Percentiles rank a stretch among this genome's conserved stretches.
Conservation (phyloP, 805 yeast genomes). For the Sugiyamaella chiloensis region DNA sequence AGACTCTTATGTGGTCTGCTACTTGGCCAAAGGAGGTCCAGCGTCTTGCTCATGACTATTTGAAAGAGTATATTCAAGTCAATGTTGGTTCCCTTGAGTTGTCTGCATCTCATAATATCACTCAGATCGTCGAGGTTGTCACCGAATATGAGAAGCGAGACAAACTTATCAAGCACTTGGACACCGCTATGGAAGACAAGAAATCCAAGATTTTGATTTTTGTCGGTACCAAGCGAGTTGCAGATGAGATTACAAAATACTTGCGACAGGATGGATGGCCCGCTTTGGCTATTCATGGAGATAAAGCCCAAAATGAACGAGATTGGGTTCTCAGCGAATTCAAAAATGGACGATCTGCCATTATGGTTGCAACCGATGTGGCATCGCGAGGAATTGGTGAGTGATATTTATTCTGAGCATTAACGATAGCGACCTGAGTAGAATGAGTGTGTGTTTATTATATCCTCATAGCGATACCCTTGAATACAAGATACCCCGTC, state of each 20-base stretch:
- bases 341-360: conserved; percentile 86
- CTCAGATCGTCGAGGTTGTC: conserved; percentile 87
- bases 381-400: conserved; percentile 99
- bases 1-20: conserved; percentile 99
- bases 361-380: conserved; percentile 99
- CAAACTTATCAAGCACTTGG: conserved; percentile 77
- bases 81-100: conserved; percentile 94
- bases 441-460: conserved; percentile 10
- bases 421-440: conserved; percentile 1
- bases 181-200: conserved; percentile 63
- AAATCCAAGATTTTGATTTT: conserved; percentile 81
- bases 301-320: conserved; percentile 95
- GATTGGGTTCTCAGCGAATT: conserved; percentile 97
- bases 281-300: conserved; percentile 98
- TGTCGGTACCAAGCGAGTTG: conserved; percentile 95
- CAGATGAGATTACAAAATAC: conserved; percentile 90
- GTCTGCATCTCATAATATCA: conserved; percentile 94
- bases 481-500: conserved; percentile 9
- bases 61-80: conserved; percentile 92
- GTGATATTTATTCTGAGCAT: conserved; percentile 42
- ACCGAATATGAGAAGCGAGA: conserved; percentile 94
- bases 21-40: conserved; percentile 99
- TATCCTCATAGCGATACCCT: conserved; percentile 1
- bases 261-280: conserved; percentile 98
- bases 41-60: conserved; percentile 85